These are phyloP conservation scores for Metschnikowia gruessii DNA, from an alignment of 805 yeast species.

Conservation along the genomic window DNA sequence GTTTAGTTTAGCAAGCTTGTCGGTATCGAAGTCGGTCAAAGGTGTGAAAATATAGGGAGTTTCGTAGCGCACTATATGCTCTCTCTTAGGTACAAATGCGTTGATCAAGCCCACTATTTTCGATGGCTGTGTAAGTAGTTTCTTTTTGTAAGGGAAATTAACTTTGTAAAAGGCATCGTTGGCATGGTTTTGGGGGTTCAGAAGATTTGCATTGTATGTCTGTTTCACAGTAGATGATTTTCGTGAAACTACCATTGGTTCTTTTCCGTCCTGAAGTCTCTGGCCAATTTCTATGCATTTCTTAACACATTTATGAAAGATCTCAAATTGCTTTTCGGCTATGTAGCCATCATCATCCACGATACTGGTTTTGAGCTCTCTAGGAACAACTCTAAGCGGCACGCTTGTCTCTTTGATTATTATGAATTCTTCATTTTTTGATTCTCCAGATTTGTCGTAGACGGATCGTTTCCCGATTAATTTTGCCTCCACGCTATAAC, in stretches of 20 bases:
- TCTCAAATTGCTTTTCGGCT: conserved; percentile 18
- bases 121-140: conserved; percentile 21
- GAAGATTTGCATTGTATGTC: conserved; percentile 9
- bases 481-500: conserved; percentile 29
- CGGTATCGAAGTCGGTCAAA: background rate
- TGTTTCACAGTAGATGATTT: conserved; percentile 19
- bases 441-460: conserved; percentile 15
- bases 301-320: conserved; percentile 18
- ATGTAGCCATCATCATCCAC: conserved; percentile 10
- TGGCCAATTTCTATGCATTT: conserved; percentile 6
- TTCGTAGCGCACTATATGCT: conserved; percentile 16
- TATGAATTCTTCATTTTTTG: conserved; percentile 23
- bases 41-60: conserved; percentile 10
- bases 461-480: conserved; percentile 26
- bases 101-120: conserved; percentile 24
- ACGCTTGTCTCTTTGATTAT: conserved; percentile 25
- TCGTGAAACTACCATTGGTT: conserved; percentile 2
- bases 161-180: conserved; percentile 15
- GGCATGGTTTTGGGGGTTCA: background rate
- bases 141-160: conserved; percentile 22
- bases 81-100: conserved; percentile 18
- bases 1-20: conserved; percentile 3
- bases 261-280: conserved; percentile 10
- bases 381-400: conserved; percentile 25
- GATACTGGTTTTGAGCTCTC: conserved; percentile 1